Evolutionary conservation across 345 rosid species (phyloP), one percentile per base, ranked within the genome.

Genomic region (Corchorus capsularis): DNA sequence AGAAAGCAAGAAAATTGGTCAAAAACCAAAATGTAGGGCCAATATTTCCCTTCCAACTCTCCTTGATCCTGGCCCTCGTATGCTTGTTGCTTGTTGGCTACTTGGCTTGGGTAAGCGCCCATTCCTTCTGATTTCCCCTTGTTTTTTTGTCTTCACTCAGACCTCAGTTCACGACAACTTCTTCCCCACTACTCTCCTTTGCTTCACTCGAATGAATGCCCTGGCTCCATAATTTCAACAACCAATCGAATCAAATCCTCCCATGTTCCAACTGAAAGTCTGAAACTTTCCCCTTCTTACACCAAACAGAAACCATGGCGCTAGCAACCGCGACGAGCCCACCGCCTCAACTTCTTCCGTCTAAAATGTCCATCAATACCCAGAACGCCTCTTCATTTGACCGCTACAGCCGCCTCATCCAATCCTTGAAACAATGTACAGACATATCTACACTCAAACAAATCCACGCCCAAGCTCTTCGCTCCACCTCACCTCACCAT

Each of bases 381-480:
- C 71, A 32, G 50, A 45, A 57, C 69, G 75, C 19, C 71, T 27
- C n/a, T 62, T 41, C 85, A 57, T 53, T 50, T 6, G 69, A 75
- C 80, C 85, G 63, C 59, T 85, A 84, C 73, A 63, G 69, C 43
- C 87, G 72, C 70, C 86, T 94, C 19, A 89, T 89, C 68, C 63
- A 27, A 67, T 75, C 77, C 43, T 72, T 84, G 1, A 78, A 83
- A 52, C 71, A 84, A 50, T 92, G 98, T 75, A 63, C 82, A 17
- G 55, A 82, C 89, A 86, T 91, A 67, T 80, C 85, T 34, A 88
- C 83, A 60, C 89, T 92, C 75, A 92, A 91, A 73, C 96, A 87
- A 73, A 82, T 92, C 32, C 97, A 94, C 82, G 96, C 98, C 59
- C 91, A 78, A 71, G 76, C 87, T 45, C 77, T 92, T 19, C 98